Conservation (phyloP, 192 early-diverging fungal genomes). For the Borealophlyctis nickersoniae region DNA sequence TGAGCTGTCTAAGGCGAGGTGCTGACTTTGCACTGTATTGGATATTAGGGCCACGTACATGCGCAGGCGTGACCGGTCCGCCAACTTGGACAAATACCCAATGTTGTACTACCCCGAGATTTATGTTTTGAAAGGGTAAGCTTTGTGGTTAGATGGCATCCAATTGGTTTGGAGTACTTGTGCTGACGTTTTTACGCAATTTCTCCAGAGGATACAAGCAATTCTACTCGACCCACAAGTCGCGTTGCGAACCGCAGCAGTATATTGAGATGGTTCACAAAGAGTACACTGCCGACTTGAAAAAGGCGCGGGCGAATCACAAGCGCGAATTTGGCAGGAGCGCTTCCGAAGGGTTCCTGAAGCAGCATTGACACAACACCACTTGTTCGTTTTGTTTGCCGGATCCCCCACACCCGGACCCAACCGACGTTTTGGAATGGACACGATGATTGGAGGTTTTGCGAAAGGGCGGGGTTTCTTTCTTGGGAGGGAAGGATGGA, state of each 20-base stretch:
- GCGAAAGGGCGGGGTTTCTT: too few relatives aligned
- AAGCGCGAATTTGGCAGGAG: slow-evolving; percentile 41
- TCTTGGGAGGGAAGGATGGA: too few relatives aligned
- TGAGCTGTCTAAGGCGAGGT: not conserved
- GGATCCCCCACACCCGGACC: too few relatives aligned
- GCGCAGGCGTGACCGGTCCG: slow-evolving; percentile 68
- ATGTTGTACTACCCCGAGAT: slow-evolving; percentile 78
- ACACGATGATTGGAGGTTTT: too few relatives aligned
- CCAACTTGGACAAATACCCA: slow-evolving; percentile 71
- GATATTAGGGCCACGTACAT: slow-evolving; percentile 61
- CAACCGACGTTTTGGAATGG: too few relatives aligned
- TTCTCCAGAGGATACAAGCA: slow-evolving; percentile 80
- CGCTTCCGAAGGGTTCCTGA: slow-evolving; percentile 11
- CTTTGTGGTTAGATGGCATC: too few relatives aligned
- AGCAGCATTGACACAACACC: not conserved
- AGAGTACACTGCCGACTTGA: slow-evolving; percentile 47
- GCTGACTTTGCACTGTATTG: not conserved
- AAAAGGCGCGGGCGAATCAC: slow-evolving; percentile 9
- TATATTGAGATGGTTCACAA: slow-evolving; percentile 80
- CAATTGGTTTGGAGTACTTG: too few relatives aligned
- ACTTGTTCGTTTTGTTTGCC: too few relatives aligned
- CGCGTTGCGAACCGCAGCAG: slow-evolving; percentile 66
- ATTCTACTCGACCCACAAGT: slow-evolving; percentile 62
- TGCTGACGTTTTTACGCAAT: too few relatives aligned
- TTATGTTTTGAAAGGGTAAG: slow-evolving; percentile 79